These are phyloP conservation scores for Fusarium sp. DNA, from an alignment of 2,329 filamentous ascomycete genomes.

Conservation along the genomic window DNA sequence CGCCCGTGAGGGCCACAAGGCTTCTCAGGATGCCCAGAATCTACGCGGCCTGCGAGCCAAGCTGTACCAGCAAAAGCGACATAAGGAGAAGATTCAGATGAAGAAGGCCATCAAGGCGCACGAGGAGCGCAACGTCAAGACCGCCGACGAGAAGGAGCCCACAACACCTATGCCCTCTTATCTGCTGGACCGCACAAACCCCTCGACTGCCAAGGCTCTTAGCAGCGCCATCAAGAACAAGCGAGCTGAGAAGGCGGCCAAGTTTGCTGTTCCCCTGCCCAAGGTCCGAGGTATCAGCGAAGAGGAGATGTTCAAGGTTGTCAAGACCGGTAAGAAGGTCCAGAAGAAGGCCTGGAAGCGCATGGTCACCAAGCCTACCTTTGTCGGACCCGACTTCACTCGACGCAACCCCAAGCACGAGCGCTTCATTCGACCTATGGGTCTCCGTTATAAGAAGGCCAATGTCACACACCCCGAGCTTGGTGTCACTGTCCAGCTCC, in stretches of 20 bases:
- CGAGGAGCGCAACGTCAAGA: conserved; percentile 96
- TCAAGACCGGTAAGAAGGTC: conserved; percentile 95
- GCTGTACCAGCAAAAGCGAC: conserved; percentile 89
- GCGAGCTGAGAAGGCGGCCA: conserved; percentile 90
- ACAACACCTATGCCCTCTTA: conserved; percentile 89
- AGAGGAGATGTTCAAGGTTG: conserved; percentile 97
- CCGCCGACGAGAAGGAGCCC: conserved; percentile 79
- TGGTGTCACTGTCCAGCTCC: conserved; percentile 86
- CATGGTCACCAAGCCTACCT: conserved; percentile 70
- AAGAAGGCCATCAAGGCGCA: conserved; percentile 93
- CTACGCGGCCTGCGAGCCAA: conserved; percentile 91
- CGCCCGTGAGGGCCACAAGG: conserved; percentile 89
- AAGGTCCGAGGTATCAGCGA: conserved; percentile 92
- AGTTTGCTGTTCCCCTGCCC: conserved; percentile 90
- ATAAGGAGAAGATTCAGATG: conserved; percentile 99
- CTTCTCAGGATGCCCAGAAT: conserved; percentile 90
- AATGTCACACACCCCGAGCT: conserved; percentile 78
- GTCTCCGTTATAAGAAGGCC: conserved; percentile 61
- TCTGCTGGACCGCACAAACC: conserved; percentile 82
- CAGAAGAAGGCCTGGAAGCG: conserved; percentile 84
- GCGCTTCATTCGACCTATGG: conserved; percentile 62
- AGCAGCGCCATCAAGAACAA: conserved; percentile 95
- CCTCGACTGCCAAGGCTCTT: conserved; percentile 72
- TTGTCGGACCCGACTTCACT: conserved; percentile 92
- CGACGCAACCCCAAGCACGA: conserved; percentile 84